These are phyloP conservation scores for Nannochloropsis salina DNA, from an alignment of 108 stramenopile species.

Conservation along the genomic window DNA sequence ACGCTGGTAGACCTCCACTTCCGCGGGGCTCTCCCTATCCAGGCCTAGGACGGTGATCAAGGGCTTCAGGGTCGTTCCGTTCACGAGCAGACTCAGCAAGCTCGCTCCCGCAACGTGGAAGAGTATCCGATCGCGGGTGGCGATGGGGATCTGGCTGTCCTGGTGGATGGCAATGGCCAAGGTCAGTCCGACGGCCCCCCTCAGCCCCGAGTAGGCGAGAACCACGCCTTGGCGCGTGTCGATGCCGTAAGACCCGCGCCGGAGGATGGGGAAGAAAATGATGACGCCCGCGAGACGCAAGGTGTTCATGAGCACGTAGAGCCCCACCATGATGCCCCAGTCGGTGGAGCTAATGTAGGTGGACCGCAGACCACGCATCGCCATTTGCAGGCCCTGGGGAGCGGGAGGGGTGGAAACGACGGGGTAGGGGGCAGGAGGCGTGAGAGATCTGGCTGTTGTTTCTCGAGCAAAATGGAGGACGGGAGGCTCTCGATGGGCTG, in stretches of 20 bases:
- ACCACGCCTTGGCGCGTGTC: conserved; percentile 32
- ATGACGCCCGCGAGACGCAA: conserved; percentile 62
- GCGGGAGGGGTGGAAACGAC: not conserved
- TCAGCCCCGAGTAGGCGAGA: conserved; percentile 55
- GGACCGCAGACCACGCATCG: not conserved
- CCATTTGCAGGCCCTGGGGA: not conserved
- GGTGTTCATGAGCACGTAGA: conserved; percentile 60
- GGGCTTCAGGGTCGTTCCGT: conserved; percentile 51
- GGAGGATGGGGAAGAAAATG: conserved; percentile 13
- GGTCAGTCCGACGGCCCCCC: conserved; percentile 63
- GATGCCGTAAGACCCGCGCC: conserved; percentile 32
- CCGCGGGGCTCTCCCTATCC: conserved; percentile 18
- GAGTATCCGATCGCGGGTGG: conserved; percentile 36
- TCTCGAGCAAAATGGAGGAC: too few relatives aligned
- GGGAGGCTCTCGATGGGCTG: not conserved
- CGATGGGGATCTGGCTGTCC: not conserved
- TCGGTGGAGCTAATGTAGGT: conserved; percentile 56
- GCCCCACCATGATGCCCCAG: conserved; percentile 49
- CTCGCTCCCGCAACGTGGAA: conserved; percentile 60
- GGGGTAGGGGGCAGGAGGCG: not conserved
- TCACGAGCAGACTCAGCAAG: conserved; percentile 60
- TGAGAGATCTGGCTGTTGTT: not conserved
- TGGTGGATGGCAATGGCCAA: conserved; percentile 56
- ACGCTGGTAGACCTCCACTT: conserved; percentile 36
- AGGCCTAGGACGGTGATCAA: conserved; percentile 49